These are phyloP conservation scores for Physcomitrellopsis africana DNA, from an alignment of 225 moss, liverwort and hornwort species.

Conservation along the genomic window DNA sequence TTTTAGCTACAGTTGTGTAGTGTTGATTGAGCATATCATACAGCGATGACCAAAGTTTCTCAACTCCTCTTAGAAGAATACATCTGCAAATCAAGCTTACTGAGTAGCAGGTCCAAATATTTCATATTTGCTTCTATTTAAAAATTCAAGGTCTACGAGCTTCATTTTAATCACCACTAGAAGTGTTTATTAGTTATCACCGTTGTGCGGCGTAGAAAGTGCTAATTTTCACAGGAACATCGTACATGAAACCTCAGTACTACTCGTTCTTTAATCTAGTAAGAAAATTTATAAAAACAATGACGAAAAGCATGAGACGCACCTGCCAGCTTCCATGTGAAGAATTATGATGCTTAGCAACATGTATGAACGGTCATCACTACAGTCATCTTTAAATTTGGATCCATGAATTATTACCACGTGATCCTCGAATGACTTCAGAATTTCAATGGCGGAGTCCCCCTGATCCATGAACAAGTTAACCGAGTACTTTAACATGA, in stretches of 20 bases:
- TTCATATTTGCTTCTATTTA: not conserved
- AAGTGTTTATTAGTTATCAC: not conserved
- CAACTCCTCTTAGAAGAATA: conserved; percentile 59
- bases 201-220: too few species aligned
- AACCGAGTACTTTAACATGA: conserved; percentile 10
- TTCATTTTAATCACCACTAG: not conserved
- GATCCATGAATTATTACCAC: conserved; percentile 63
- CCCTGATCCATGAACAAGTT: conserved; percentile 46
- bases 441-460: conserved; percentile 61
- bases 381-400: conserved; percentile 63
- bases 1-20: conserved; percentile 60
- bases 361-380: conserved; percentile 64
- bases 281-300: conserved; percentile 14
- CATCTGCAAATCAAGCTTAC: conserved; percentile 40
- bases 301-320: conserved; percentile 19
- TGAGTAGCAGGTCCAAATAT: conserved; percentile 2
- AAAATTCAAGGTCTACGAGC: not conserved
- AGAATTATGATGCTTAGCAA: conserved; percentile 66
- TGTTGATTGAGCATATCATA: conserved; percentile 76
- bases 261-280: not conserved
- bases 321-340: conserved; percentile 76
- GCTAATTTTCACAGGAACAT: too few species aligned
- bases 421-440: conserved; percentile 60
- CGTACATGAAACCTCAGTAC: conserved; percentile 7
- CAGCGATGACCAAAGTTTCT: conserved; percentile 69